Evolutionary conservation across 768 basidiomycete species (phyloP), one percentile per base, ranked within the genome.

Genomic region (Harrya chromipes): DNA sequence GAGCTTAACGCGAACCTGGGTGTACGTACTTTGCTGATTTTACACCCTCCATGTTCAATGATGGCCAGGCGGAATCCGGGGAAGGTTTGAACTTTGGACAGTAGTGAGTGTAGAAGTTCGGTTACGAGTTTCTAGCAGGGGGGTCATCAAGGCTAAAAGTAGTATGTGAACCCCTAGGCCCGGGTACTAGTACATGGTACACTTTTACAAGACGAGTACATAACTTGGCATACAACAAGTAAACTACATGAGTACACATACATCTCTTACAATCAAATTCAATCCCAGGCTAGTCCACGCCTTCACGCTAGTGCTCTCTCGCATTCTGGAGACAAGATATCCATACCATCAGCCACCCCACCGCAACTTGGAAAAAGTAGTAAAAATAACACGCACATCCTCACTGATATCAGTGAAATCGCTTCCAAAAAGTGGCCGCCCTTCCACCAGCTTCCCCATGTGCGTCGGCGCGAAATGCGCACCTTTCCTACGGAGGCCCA

Each of bases 391-490:
- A 29, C 29, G 29, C 29, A 29, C 29, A 3, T 29, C 29, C 29
- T 29, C 29, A 29, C 6, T 29, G 14, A 33, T 16, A 33, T 33
- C 33, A 33, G 33, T 16, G 14, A 71, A 68, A 42, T 70, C 70
- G 41, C 56, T 51, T 29, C 47, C 40, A 1, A 21, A 50, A 42
- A 70, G 49, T 6, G 46, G 37, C 41, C 49, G 59, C n/a, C 55
- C 63, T 39, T 66, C 50, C 27, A 75, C 40, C 20, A 75, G 60
- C 49, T 69, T 70, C 11, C 74, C 74, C 50, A 75, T 52, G 42
- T 75, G 74, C 12, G 74, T 75, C 39, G 52, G 43, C 16, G 52
- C 40, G 50, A 65, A 77, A 16, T 61, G 55, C 57, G 70, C 58
- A 7, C 73, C 73, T 47, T 74, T 77, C 50, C 74, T 62, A 24